Evolutionary conservation across 306 rosid genomes (phyloP).

Genomic region (Echinosophora koreensis): DNA sequence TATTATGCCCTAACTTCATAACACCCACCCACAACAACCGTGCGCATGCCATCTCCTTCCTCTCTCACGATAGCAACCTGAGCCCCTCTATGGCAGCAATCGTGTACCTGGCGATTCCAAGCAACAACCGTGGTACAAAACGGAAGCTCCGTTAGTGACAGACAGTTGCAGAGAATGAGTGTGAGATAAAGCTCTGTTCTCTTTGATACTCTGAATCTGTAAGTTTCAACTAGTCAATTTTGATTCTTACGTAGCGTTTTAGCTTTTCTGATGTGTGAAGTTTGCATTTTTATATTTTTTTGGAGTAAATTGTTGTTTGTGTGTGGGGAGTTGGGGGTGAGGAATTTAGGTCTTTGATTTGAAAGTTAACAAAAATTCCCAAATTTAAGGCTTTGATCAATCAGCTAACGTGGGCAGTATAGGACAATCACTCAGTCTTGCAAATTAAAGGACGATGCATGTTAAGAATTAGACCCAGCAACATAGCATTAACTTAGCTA

Average conservation of each 20-base stretch:
- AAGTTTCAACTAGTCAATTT: constrained; percentile 43
- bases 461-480: too few relatives aligned
- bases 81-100: too few relatives aligned
- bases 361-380: constrained; percentile 5
- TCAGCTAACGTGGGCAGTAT: too few relatives aligned
- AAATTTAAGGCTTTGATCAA: neutral
- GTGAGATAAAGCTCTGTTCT: constrained; percentile 44
- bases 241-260: neutral
- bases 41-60: too few relatives aligned
- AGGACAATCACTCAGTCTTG: too few relatives aligned
- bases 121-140: too few relatives aligned
- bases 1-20: too few relatives aligned
- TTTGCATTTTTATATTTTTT: constrained; percentile 24
- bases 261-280: neutral
- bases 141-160: constrained; percentile 26
- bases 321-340: constrained; percentile 31
- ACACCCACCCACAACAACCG: too few relatives aligned
- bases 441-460: too few relatives aligned
- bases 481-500: too few relatives aligned
- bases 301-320: constrained; percentile 6
- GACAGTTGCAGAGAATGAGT: neutral
- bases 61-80: too few relatives aligned
- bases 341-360: constrained; percentile 64
- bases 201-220: constrained; percentile 56
- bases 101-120: too few relatives aligned